Conservation (phyloP, 1,284 basidiomycete genomes). For the Heterobasidion parviporum region DNA sequence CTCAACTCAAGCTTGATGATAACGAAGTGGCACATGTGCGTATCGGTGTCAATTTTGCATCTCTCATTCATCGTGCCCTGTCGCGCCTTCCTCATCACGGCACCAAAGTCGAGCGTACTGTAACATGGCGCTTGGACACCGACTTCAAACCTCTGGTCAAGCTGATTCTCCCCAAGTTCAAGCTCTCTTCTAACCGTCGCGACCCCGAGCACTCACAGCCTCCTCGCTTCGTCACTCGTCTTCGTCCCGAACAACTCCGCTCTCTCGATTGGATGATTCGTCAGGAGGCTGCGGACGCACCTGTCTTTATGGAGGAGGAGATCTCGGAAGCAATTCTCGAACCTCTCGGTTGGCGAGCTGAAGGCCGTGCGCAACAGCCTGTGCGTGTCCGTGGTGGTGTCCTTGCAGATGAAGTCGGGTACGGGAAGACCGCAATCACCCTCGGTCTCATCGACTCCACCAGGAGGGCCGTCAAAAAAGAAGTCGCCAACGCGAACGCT, state of each 20-base stretch:
- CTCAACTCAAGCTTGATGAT: constrained; percentile 74
- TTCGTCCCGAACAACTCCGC: constrained; percentile 83
- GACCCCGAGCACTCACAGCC: constrained; percentile 78
- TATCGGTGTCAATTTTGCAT: constrained; percentile 83
- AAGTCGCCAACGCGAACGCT: constrained; percentile 40
- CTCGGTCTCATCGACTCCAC: constrained; percentile 79
- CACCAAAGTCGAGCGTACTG: constrained; percentile 39
- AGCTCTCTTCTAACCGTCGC: constrained; percentile 68
- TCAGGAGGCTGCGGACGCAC: constrained; percentile 62
- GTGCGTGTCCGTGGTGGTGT: constrained; percentile 82
- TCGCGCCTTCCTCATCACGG: constrained; percentile 66
- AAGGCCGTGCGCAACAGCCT: constrained; percentile 79
- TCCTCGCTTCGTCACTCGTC: constrained; percentile 61
- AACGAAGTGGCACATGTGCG: constrained; percentile 61
- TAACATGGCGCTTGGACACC: constrained; percentile 81
- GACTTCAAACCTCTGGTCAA: constrained; percentile 63
- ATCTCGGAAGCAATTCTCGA: constrained; percentile 85
- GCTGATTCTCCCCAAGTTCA: constrained; percentile 56
- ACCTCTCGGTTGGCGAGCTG: constrained; percentile 87
- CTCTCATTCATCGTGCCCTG: constrained; percentile 82
- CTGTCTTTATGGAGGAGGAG: constrained; percentile 87
- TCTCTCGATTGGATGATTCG: constrained; percentile 90
- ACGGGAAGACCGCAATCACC: constrained; percentile 95
- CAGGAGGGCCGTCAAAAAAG: constrained; percentile 45
- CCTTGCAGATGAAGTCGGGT: constrained; percentile 92